These are phyloP conservation scores for Eucalyptus marginata DNA, from an alignment of 345 rosid genomes.

Conservation along the genomic window DNA sequence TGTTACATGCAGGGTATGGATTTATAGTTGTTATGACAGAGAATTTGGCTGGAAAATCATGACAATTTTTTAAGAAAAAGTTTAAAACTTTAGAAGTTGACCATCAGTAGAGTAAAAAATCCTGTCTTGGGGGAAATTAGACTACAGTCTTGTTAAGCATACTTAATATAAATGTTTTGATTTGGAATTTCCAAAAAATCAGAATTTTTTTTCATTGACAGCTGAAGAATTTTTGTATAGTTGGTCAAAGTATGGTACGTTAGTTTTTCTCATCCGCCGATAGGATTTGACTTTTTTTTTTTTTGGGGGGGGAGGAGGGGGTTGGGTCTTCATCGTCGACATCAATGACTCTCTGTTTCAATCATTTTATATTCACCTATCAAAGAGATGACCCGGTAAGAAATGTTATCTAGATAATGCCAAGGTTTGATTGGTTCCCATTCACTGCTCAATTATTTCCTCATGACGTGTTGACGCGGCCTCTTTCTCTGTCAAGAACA, in stretches of 20 bases:
- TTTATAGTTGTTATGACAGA: too few relatives aligned
- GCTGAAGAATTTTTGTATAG: not conserved
- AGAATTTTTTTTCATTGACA: accelerated
- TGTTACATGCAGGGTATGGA: not conserved
- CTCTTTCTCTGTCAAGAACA: too few relatives aligned
- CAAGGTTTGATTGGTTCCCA: too few relatives aligned
- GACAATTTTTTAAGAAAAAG: too few relatives aligned
- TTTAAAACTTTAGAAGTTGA: not conserved
- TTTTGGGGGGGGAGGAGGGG: too few relatives aligned
- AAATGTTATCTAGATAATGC: too few relatives aligned
- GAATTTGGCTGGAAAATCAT: not conserved
- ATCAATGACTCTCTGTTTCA: too few relatives aligned
- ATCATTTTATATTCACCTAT: too few relatives aligned
- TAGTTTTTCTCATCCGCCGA: not conserved
- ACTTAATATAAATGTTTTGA: not conserved
- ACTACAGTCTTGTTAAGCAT: not conserved
- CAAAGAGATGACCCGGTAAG: too few relatives aligned
- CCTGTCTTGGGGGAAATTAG: accelerated
- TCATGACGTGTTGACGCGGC: not conserved
- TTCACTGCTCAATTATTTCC: too few relatives aligned
- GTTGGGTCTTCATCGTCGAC: not conserved
- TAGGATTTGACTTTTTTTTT: not conserved
- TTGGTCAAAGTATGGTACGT: not conserved
- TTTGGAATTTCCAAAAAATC: too few relatives aligned
- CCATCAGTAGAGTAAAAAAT: not conserved